Conservation (phyloP, 345 rosid species). For the Stellera chamaejasme region DNA sequence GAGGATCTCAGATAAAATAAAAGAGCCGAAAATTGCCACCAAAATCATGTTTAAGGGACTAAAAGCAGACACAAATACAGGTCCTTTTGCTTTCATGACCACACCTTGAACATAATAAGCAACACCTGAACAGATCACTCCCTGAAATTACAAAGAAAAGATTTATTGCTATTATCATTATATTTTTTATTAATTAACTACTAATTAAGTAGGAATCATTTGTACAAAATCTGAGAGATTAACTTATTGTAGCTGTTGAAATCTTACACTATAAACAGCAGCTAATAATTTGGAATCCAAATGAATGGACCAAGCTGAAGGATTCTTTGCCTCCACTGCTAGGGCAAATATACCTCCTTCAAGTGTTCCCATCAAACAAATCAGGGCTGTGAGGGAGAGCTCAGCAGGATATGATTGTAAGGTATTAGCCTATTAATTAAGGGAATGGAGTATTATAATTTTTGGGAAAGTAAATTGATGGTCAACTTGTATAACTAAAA, state of each 20-base stretch:
- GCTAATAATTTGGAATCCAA: conserved; percentile 45
- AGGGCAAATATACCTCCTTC: conserved; percentile 46
- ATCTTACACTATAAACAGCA: conserved; percentile 58
- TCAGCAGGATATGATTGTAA: conserved; percentile 60
- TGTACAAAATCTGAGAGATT: no score
- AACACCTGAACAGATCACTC: conserved; percentile 32
- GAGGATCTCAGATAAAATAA: conserved; percentile 29
- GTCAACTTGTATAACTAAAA: no score
- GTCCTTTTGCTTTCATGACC: conserved; percentile 36
- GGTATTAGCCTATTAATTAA: conserved; percentile 38
- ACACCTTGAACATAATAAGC: conserved; percentile 36
- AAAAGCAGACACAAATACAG: conserved; percentile 50
- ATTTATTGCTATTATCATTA: no score
- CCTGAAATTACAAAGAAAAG: conserved; percentile 22
- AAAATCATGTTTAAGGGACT: conserved; percentile 43
- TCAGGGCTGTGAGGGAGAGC: conserved; percentile 57
- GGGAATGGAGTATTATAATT: neutral
- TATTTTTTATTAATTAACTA: no score
- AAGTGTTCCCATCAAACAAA: conserved; percentile 58
- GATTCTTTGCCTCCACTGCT: conserved; percentile 31
- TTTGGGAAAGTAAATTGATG: no score
- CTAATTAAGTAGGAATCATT: no score
- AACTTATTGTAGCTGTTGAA: no score
- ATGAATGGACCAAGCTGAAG: conserved; percentile 43
- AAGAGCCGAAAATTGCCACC: conserved; percentile 35